Evolutionary conservation across 2,329 filamentous ascomycete species (phyloP).

Genomic region (Pleochaeta shiraiana): DNA sequence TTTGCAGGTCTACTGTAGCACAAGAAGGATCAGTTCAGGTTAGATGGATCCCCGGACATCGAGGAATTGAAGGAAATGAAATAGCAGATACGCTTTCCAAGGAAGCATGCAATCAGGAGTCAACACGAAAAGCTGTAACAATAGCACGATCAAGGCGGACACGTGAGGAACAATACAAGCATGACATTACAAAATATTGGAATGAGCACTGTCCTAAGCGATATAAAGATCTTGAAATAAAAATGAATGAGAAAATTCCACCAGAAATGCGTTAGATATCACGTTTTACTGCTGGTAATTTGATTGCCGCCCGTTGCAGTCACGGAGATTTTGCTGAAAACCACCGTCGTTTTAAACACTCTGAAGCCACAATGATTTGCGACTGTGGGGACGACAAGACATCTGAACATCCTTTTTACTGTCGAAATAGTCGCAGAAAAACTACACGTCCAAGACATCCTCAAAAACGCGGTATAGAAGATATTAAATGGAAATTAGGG

Average conservation of each 20-base stretch:
- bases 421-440: background rate
- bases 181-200: background rate
- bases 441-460: background rate
- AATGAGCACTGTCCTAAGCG: background rate
- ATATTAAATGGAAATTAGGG: background rate
- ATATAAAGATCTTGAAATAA: background rate
- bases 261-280: slow-evolving; percentile 3
- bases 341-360: slow-evolving; percentile 1
- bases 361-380: background rate
- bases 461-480: background rate
- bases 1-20: background rate
- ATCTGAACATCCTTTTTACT: background rate
- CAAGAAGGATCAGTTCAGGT: background rate
- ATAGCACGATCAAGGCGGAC: background rate
- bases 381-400: background rate
- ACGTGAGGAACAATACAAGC: background rate
- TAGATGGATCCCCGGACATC: background rate
- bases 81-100: background rate
- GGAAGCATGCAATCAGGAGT: background rate
- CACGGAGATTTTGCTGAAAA: slow-evolving; percentile 4
- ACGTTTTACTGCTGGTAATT: background rate
- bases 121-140: background rate
- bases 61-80: background rate
- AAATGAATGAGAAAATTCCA: background rate
- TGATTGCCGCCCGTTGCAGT: background rate